These are phyloP conservation scores for Nadsonia commutata DNA, from an alignment of 1,139 yeast species.

Conservation along the genomic window DNA sequence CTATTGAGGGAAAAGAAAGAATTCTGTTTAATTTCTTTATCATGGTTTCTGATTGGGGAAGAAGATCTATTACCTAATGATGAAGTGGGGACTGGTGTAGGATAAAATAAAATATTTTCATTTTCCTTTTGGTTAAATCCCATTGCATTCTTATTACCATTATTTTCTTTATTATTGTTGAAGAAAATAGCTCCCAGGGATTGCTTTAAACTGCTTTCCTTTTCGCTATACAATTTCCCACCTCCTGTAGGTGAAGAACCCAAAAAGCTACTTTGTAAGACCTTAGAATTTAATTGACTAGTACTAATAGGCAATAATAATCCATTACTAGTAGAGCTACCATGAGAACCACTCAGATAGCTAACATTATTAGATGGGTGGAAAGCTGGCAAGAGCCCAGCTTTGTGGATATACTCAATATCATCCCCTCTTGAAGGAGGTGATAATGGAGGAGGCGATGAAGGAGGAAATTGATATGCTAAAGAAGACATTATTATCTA, in stretches of 20 bases:
- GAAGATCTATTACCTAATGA: slow-evolving; percentile 12
- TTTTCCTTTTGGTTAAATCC: background rate
- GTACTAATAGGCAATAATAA: background rate
- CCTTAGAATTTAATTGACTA: slow-evolving; percentile 10
- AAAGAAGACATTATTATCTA: background rate
- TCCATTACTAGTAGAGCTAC: background rate
- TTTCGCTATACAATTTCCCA: background rate
- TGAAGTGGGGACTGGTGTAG: slow-evolving; percentile 19
- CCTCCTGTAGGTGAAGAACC: slow-evolving; percentile 6
- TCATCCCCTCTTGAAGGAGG: slow-evolving; percentile 1
- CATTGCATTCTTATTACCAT: slow-evolving; percentile 4
- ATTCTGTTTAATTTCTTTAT: slow-evolving; percentile 4
- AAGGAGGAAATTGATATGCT: slow-evolving; percentile 9
- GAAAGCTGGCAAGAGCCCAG: slow-evolving; percentile 14
- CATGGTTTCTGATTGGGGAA: slow-evolving; percentile 10
- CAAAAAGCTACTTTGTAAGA: slow-evolving; percentile 4
- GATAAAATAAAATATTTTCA: slow-evolving; percentile 8
- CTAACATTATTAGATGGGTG: slow-evolving; percentile 8
- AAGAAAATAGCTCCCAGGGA: background rate
- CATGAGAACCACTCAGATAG: no score
- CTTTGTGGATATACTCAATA: background rate
- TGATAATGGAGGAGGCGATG: slow-evolving; percentile 9
- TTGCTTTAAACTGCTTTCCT: background rate
- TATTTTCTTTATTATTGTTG: background rate
- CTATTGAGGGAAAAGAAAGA: background rate